phyloP scores from a whole-genome alignment of 768 basidiomycete species.

The Lentinula sp. region DNA sequence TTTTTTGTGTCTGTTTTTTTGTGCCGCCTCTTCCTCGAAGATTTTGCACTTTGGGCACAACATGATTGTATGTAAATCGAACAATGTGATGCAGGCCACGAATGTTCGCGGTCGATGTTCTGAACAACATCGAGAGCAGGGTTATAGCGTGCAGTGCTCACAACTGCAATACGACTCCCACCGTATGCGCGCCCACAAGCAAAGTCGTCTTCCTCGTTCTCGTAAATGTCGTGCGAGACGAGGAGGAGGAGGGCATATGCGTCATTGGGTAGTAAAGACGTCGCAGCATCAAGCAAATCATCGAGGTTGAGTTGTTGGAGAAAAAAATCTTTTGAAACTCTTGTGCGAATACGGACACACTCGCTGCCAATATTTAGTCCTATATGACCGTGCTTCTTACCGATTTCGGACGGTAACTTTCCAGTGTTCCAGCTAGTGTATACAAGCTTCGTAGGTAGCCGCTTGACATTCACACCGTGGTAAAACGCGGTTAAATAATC shows the following conservation, averaged over 20 bases:
- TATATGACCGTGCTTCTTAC: conserved; percentile 17
- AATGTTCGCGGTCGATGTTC: conserved; percentile 24
- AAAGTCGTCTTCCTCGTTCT: conserved; percentile 28
- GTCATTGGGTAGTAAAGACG: conserved; percentile 24
- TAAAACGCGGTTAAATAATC: conserved; percentile 29
- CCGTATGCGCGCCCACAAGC: conserved; percentile 34
- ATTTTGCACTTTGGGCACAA: conserved; percentile 5
- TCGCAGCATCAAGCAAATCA: conserved; percentile 29
- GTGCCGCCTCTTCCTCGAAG: conserved; percentile 9
- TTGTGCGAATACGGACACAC: conserved; percentile 26
- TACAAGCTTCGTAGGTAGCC: conserved; percentile 13
- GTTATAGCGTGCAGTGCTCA: conserved; percentile 29
- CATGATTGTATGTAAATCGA: conserved; percentile 17
- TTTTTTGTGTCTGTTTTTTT: conserved; percentile 1
- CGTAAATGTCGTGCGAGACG: conserved; percentile 29
- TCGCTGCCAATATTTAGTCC: conserved; percentile 24
- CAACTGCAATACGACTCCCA: conserved; percentile 30
- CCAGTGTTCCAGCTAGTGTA: conserved; percentile 21
- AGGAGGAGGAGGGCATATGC: conserved; percentile 29
- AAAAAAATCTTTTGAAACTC: conserved; percentile 19
- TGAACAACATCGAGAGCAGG: conserved; percentile 24
- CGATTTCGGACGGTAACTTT: not conserved
- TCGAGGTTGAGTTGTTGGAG: conserved; percentile 27
- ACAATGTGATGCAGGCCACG: conserved; percentile 32
- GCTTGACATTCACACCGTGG: conserved; percentile 23